Evolutionary conservation across 192 early-diverging fungal genomes (phyloP).

Genomic region (Coemansia sp.): DNA sequence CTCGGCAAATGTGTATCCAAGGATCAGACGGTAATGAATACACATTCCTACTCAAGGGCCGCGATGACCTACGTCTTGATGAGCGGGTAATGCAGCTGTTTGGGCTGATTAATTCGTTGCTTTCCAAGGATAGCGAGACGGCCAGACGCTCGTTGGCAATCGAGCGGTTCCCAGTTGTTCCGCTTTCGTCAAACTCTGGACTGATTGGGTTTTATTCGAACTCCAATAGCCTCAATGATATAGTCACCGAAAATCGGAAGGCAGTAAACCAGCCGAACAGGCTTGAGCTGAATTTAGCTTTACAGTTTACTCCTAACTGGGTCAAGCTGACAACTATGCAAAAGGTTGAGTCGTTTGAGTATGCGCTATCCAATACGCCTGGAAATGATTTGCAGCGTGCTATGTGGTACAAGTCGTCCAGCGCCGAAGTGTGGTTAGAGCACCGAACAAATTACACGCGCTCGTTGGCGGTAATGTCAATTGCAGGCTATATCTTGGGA

Average conservation of each 20-base stretch:
- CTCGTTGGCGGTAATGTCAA: constrained; percentile 96
- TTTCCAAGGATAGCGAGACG: constrained; percentile 83
- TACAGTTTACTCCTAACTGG: constrained; percentile 88
- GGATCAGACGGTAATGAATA: constrained; percentile 91
- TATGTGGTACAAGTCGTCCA: constrained; percentile 94
- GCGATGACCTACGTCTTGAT: constrained; percentile 97
- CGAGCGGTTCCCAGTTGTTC: constrained; percentile 88
- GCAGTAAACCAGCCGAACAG: constrained; percentile 80
- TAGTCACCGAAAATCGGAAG: constrained; percentile 87
- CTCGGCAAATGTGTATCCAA: constrained; percentile 77
- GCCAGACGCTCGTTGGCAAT: constrained; percentile 91
- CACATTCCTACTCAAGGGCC: constrained; percentile 91
- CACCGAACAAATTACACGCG: constrained; percentile 97
- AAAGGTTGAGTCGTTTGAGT: constrained; percentile 95
- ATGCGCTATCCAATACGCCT: constrained; percentile 89
- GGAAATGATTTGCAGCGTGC: constrained; percentile 95
- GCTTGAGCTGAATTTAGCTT: constrained; percentile 90
- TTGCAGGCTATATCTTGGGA: constrained; percentile 98
- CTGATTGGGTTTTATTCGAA: constrained; percentile 95
- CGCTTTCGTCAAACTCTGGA: constrained; percentile 96
- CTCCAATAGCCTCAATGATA: constrained; percentile 87
- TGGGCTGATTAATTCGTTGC: constrained; percentile 92
- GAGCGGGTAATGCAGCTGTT: constrained; percentile 99
- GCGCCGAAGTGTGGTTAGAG: constrained; percentile 95
- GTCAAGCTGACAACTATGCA: constrained; percentile 89